A percentile compares a stretch with the other conserved stretches of the same genome.
Conservation (phyloP, 495 filamentous ascomycete species). For the Penicillium lividum region DNA sequence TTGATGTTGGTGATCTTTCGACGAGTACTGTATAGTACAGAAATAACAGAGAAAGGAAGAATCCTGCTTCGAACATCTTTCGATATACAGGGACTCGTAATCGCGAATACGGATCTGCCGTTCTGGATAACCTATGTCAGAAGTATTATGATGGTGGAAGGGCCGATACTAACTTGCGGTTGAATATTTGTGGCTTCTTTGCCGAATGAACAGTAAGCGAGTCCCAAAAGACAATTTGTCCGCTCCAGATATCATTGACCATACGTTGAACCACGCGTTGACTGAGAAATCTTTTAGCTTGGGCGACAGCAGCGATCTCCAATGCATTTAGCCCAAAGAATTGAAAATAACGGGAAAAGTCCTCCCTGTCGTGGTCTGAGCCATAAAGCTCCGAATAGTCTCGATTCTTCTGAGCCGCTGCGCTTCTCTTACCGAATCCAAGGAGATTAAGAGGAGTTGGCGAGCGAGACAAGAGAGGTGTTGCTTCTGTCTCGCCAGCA, state of each 20-base stretch:
- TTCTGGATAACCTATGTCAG: slow-evolving; percentile 34
- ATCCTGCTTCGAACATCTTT: slow-evolving; percentile 84
- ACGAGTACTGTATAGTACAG: slow-evolving; percentile 86
- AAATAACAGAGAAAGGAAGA: slow-evolving; percentile 77
- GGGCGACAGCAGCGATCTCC: slow-evolving; percentile 86
- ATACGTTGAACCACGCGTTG: slow-evolving; percentile 84
- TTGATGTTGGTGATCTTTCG: slow-evolving; percentile 49
- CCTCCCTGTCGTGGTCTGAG: slow-evolving; percentile 17
- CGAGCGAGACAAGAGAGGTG: slow-evolving; percentile 31
- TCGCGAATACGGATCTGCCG: slow-evolving; percentile 79
- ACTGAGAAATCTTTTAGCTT: slow-evolving; percentile 87
- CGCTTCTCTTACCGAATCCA: slow-evolving; percentile 12
- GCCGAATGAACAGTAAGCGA: slow-evolving; percentile 69
- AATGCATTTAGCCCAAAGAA: slow-evolving; percentile 82
- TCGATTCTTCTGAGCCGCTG: not conserved
- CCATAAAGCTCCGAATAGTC: slow-evolving; percentile 9
- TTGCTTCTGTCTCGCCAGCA: slow-evolving; percentile 24
- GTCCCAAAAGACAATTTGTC: slow-evolving; percentile 92
- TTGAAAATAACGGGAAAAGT: slow-evolving; percentile 60
- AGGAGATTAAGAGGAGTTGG: slow-evolving; percentile 30
- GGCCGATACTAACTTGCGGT: slow-evolving; percentile 50
- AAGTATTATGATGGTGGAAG: slow-evolving; percentile 3
- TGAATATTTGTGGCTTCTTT: slow-evolving; percentile 84
- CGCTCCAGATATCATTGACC: slow-evolving; percentile 87
- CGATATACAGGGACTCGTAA: slow-evolving; percentile 89